phyloP scores from a whole-genome alignment of 352 stramenopile species.

The Albugo laibachii region DNA sequence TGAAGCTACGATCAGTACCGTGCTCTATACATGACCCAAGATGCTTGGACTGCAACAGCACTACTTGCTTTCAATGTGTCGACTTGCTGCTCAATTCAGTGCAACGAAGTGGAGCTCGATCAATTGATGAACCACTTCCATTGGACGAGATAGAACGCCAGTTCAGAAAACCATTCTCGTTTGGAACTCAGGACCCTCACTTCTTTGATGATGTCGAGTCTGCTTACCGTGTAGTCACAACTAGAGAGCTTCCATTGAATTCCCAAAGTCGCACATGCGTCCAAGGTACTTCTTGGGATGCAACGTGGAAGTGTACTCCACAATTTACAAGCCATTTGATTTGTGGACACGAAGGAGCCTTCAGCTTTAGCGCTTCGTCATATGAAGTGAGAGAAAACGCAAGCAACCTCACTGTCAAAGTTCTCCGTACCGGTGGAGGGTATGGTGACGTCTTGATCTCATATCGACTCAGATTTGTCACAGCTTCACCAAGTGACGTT shows the following conservation, averaged over 20 bases:
- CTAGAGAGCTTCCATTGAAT: slow-evolving; percentile 15
- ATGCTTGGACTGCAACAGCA: slow-evolving; percentile 70
- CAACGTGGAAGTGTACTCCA: slow-evolving; percentile 37
- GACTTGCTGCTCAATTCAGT: slow-evolving; percentile 85
- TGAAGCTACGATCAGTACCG: slow-evolving; percentile 14
- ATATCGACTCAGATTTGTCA: slow-evolving; percentile 77
- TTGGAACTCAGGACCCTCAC: slow-evolving; percentile 72
- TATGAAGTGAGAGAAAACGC: slow-evolving; percentile 68
- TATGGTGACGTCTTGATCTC: slow-evolving; percentile 40
- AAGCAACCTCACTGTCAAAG: slow-evolving; percentile 55
- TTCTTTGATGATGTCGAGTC: slow-evolving; percentile 87
- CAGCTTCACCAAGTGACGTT: slow-evolving; percentile 48
- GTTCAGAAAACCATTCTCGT: slow-evolving; percentile 80
- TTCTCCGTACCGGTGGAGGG: slow-evolving; percentile 74
- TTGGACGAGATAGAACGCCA: slow-evolving; percentile 79
- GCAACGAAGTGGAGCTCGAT: slow-evolving; percentile 67
- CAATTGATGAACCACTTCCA: slow-evolving; percentile 43
- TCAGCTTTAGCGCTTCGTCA: slow-evolving; percentile 71
- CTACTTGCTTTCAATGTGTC: slow-evolving; percentile 68
- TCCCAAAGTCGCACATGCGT: slow-evolving; percentile 28
- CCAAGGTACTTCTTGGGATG: slow-evolving; percentile 35
- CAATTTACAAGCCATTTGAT: slow-evolving; percentile 52
- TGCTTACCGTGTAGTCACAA: slow-evolving; percentile 26
- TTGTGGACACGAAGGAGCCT: slow-evolving; percentile 79
- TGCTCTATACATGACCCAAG: slow-evolving; percentile 81